These are phyloP conservation scores for Chionographis japonica DNA, from an alignment of 106 monocot genomes.

Conservation along the genomic window DNA sequence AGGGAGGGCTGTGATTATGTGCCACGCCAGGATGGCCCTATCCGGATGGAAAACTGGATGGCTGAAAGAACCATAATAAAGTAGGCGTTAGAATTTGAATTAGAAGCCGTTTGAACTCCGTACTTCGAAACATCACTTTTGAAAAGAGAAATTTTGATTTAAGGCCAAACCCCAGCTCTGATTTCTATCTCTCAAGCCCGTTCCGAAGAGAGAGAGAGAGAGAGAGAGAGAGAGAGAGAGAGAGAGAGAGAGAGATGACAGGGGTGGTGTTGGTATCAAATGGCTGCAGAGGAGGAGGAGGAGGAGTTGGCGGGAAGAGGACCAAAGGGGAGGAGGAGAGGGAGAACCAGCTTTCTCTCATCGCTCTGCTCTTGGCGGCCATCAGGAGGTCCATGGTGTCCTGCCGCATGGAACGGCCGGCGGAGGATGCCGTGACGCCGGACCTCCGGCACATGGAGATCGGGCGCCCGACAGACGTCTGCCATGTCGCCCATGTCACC, in stretches of 20 bases:
- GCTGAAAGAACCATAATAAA: not conserved
- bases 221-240: not conserved
- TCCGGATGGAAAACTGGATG: too few species aligned
- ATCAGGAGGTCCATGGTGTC: conserved; percentile 56
- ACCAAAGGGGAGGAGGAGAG: conserved; percentile 22
- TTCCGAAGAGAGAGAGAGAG: conserved; percentile 1
- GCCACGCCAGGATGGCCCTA: too few species aligned
- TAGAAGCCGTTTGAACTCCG: conserved; percentile 14
- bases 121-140: not conserved
- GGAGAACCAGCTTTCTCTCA: conserved; percentile 34
- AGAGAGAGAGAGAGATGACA: conserved; percentile 28
- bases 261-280: conserved; percentile 44
- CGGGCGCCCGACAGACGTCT: conserved; percentile 83
- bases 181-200: not conserved
- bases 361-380: conserved; percentile 52
- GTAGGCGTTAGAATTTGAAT: conserved; percentile 31
- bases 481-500: conserved; percentile 84
- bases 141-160: not conserved
- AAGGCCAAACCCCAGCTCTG: not conserved
- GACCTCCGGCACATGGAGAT: conserved; percentile 55
- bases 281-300: conserved; percentile 44
- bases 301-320: not conserved
- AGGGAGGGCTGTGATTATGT: too few species aligned
- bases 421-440: conserved; percentile 5
- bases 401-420: conserved; percentile 37